A percentile compares a stretch with the other conserved stretches of the same genome.
These are phyloP conservation scores for Cerioporus squamosus DNA, from an alignment of 1,284 basidiomycete genomes.

Conservation along the genomic window DNA sequence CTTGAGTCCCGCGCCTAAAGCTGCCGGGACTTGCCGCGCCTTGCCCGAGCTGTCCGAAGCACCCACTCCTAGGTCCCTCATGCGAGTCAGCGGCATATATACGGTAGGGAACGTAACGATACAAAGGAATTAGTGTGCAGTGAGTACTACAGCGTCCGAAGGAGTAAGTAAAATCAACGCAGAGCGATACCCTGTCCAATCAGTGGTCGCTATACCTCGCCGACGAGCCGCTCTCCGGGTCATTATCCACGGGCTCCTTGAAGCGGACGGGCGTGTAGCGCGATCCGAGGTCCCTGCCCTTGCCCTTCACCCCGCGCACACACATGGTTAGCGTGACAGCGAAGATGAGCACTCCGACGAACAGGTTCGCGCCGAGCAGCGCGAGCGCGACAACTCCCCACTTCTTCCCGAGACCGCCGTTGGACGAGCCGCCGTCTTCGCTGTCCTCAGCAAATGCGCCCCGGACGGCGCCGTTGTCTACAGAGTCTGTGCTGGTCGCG, in stretches of 20 bases:
- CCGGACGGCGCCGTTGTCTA: neutral
- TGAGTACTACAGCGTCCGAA: too few species aligned
- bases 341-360: constrained; percentile 9
- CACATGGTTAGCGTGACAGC: constrained; percentile 10
- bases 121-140: too few species aligned
- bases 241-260: constrained; percentile 5
- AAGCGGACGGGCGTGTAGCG: constrained; percentile 13
- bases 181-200: too few species aligned
- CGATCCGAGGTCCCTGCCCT: neutral
- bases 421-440: neutral
- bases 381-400: constrained; percentile 3
- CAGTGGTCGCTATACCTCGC: too few species aligned
- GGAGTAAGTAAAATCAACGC: too few species aligned
- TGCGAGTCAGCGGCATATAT: too few species aligned
- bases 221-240: neutral
- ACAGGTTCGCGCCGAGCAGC: constrained; percentile 13
- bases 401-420: neutral
- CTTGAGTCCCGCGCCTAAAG: too few species aligned
- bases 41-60: too few species aligned
- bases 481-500: neutral
- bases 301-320: constrained; percentile 15
- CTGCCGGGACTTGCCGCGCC: too few species aligned
- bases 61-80: too few species aligned
- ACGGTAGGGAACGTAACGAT: too few species aligned
- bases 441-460: neutral